These are phyloP conservation scores for Exophiala bonariae DNA, from an alignment of 2,329 filamentous ascomycete species.

Conservation along the genomic window DNA sequence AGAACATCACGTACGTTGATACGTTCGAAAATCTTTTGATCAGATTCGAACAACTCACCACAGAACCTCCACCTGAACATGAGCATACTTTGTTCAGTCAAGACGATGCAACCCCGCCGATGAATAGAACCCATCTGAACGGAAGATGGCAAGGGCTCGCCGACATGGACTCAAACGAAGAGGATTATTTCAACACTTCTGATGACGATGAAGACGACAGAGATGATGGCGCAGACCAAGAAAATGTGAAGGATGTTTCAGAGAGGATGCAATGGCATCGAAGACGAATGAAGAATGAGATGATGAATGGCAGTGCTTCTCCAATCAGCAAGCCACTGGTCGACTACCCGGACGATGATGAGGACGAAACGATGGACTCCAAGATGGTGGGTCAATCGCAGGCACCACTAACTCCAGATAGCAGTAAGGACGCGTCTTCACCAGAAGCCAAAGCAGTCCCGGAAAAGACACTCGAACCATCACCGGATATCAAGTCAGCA, in stretches of 20 bases:
- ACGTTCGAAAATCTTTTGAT: conserved; percentile 76
- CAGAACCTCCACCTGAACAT: conserved; percentile 57
- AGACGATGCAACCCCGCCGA: conserved; percentile 57
- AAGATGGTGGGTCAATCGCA: conserved; percentile 28
- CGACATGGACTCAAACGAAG: conserved; percentile 81
- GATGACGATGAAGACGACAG: conserved; percentile 79
- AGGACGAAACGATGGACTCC: conserved; percentile 63
- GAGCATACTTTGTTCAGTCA: conserved; percentile 70
- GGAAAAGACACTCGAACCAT: conserved; percentile 29
- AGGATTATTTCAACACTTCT: conserved; percentile 89
- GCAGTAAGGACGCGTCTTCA: conserved; percentile 23
- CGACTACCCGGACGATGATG: conserved; percentile 90
- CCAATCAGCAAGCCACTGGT: conserved; percentile 72
- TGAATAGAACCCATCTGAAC: conserved; percentile 51
- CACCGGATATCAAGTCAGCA: conserved; percentile 34
- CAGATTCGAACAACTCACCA: conserved; percentile 76
- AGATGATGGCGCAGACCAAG: conserved; percentile 26
- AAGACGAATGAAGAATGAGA: conserved; percentile 20
- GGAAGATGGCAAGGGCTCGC: conserved; percentile 70
- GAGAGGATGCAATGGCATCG: conserved; percentile 25
- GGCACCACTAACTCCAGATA: conserved; percentile 31
- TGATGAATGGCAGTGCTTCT: conserved; percentile 61
- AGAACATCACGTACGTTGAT: conserved; percentile 76
- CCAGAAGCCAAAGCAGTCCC: conserved; percentile 27
- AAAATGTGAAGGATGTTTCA: conserved; percentile 16